phyloP scores from a whole-genome alignment of 306 rosid species.

The Medicago lupulina region DNA sequence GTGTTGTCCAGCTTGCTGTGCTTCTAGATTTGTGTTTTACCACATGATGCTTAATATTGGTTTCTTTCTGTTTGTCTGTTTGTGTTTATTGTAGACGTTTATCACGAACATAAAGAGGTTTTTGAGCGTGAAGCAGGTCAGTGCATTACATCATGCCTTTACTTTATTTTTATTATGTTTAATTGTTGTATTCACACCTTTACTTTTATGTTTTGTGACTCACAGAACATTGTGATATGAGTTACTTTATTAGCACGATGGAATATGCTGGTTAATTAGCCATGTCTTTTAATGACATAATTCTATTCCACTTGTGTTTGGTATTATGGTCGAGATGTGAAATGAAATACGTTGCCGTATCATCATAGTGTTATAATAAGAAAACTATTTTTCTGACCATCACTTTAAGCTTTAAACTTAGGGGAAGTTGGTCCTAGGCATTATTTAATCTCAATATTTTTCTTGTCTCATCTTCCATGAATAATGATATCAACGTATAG shows the following conservation, averaged over 20 bases:
- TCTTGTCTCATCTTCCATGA: slow-evolving; percentile 20
- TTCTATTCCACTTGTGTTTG: slow-evolving; percentile 30
- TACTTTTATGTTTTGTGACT: slow-evolving; percentile 17
- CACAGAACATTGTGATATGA: background rate
- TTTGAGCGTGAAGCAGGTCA: slow-evolving; percentile 91
- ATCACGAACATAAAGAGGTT: slow-evolving; percentile 85
- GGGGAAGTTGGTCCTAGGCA: slow-evolving; percentile 19
- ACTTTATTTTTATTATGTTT: slow-evolving; percentile 17
- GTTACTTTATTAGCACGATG: slow-evolving; percentile 11
- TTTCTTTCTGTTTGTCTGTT: slow-evolving; percentile 5
- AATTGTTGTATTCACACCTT: background rate
- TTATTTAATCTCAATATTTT: slow-evolving; percentile 13
- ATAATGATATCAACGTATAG: background rate
- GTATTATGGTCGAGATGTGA: slow-evolving; percentile 1
- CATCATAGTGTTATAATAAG: slow-evolving; percentile 9
- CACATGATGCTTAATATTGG: slow-evolving; percentile 28
- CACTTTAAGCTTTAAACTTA: slow-evolving; percentile 23
- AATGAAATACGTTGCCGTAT: slow-evolving; percentile 18
- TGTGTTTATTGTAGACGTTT: slow-evolving; percentile 66
- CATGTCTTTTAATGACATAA: slow-evolving; percentile 6
- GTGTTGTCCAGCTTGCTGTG: slow-evolving; percentile 14
- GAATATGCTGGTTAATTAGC: slow-evolving; percentile 18
- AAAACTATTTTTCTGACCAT: slow-evolving; percentile 6
- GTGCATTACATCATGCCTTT: slow-evolving; percentile 27
- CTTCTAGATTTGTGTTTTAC: slow-evolving; percentile 17